Evolutionary conservation across 148 eudicot genomes (phyloP).

Genomic region (Dianthus caryophyllus): DNA sequence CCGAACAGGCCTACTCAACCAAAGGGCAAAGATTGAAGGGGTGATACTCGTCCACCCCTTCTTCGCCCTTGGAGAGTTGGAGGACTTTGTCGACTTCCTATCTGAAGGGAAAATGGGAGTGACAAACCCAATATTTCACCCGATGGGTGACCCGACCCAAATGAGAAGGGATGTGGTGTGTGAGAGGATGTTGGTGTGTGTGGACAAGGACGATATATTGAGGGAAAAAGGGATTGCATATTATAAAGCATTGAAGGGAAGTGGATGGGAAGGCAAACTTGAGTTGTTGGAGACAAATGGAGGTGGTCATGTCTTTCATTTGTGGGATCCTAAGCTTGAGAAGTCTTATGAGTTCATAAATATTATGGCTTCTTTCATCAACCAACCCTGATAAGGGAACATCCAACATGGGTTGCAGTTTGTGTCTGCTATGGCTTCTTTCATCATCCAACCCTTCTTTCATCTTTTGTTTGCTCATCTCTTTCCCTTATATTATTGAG

Average conservation of each 20-base stretch:
- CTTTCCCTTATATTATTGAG: no score
- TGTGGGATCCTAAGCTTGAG: conserved; percentile 20
- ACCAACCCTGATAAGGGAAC: not conserved
- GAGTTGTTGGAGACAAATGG: conserved; percentile 18
- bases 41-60: conserved; percentile 33
- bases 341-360: not conserved
- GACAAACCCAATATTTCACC: conserved; percentile 31
- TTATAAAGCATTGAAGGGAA: no score
- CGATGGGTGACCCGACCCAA: conserved; percentile 19
- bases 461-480: no score
- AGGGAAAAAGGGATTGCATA: conserved; percentile 29
- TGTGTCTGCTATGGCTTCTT: not conserved
- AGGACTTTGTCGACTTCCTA: not conserved
- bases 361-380: not conserved
- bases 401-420: not conserved
- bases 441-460: no score
- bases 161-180: conserved; percentile 22
- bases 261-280: no score
- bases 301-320: conserved; percentile 23
- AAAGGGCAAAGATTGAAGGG: not conserved
- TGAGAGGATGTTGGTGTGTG: conserved; percentile 31
- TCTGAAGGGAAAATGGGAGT: conserved; percentile 24
- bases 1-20: conserved; percentile 1
- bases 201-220: conserved; percentile 28
- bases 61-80: conserved; percentile 22